Percentiles rank a stretch among this genome's conserved stretches.
These are phyloP conservation scores for Lactifluus volemus DNA, from an alignment of 768 basidiomycete genomes.

Conservation along the genomic window DNA sequence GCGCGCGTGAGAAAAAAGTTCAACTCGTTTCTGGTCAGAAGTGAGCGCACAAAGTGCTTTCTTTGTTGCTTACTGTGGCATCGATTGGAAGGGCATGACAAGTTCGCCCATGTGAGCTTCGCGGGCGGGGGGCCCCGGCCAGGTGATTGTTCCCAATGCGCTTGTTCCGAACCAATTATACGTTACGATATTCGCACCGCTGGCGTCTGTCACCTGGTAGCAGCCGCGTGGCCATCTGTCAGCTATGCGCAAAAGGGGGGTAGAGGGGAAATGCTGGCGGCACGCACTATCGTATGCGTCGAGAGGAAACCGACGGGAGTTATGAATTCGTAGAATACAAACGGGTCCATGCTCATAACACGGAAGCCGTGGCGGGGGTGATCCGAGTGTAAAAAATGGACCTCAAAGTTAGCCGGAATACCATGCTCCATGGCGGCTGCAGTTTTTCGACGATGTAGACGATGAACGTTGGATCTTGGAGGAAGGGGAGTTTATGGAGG, in stretches of 20 bases:
- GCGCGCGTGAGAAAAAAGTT: not conserved
- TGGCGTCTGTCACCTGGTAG: not conserved
- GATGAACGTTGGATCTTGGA: not conserved
- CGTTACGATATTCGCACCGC: not conserved
- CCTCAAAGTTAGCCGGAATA: constrained; percentile 13
- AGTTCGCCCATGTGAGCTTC: constrained; percentile 7
- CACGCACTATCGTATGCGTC: constrained; percentile 43
- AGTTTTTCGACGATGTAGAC: not conserved
- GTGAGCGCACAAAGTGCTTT: no score
- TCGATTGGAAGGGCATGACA: not conserved
- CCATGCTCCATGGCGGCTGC: not conserved
- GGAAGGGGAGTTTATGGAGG: not conserved
- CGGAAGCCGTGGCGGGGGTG: constrained; percentile 57
- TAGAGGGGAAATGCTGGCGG: not conserved
- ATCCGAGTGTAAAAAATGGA: constrained; percentile 64
- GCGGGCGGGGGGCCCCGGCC: not conserved
- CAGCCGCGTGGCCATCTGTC: not conserved
- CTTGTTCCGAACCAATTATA: constrained; percentile 7
- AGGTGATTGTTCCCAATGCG: constrained; percentile 8
- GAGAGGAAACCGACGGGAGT: constrained; percentile 35
- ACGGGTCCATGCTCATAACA: constrained; percentile 54
- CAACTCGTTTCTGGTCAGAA: not conserved
- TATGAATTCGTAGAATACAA: constrained; percentile 59
- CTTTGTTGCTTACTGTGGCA: constrained; percentile 1
- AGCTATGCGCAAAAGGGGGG: not conserved